Evolutionary conservation across 331 rosid genomes (phyloP).

Genomic region (Prunus yedoensis): DNA sequence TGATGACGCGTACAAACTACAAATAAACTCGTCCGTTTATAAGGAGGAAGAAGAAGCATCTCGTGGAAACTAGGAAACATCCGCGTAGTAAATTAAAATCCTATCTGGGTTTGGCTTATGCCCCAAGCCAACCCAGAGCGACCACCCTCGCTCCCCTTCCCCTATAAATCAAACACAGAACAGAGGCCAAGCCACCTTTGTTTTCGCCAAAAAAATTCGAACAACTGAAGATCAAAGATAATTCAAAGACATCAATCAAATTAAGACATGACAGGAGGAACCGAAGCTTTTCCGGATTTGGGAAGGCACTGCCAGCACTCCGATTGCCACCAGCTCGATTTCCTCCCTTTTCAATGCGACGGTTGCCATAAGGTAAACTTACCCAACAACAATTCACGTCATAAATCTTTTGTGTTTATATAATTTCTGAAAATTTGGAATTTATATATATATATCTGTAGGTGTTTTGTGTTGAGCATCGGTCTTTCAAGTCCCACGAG

Average conservation of each 20-base stretch:
- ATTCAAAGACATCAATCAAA: neutral
- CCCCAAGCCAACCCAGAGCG: slow-evolving; percentile 23
- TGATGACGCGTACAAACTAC: too few relatives aligned
- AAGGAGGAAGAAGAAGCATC: too few relatives aligned
- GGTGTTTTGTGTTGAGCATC: slow-evolving; percentile 82
- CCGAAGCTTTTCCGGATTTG: slow-evolving; percentile 90
- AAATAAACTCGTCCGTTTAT: neutral
- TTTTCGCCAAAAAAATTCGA: neutral
- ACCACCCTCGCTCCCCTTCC: neutral
- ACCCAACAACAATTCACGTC: neutral
- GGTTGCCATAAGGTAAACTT: slow-evolving; percentile 50
- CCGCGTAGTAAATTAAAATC: neutral
- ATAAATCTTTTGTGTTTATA: too few relatives aligned
- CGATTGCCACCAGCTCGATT: slow-evolving; percentile 80
- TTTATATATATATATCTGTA: slow-evolving; percentile 7
- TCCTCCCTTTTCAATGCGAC: slow-evolving; percentile 81
- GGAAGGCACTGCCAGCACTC: slow-evolving; percentile 72
- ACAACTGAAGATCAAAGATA: neutral
- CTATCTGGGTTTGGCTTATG: slow-evolving; percentile 22
- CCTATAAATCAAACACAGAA: neutral
- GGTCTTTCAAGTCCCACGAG: slow-evolving; percentile 66
- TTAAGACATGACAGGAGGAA: slow-evolving; percentile 65
- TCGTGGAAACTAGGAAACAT: too few relatives aligned
- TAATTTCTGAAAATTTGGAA: too few relatives aligned
- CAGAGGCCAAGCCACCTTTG: neutral